Conservation (phyloP, 2,329 filamentous ascomycete species). For the Exophiala viscosa region DNA sequence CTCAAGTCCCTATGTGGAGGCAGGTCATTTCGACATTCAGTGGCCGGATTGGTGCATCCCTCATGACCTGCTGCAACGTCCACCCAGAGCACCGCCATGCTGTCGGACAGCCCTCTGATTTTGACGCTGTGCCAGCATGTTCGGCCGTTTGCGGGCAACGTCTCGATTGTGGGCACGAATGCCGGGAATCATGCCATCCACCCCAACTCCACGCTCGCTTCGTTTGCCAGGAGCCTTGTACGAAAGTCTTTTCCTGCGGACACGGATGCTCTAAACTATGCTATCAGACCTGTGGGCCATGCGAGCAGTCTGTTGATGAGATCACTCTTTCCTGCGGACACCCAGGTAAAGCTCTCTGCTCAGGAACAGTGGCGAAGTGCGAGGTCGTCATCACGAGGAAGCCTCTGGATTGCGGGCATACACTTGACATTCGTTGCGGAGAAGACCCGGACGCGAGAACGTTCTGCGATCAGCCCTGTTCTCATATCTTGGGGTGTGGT, state of each 20-base stretch:
- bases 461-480: constrained; percentile 18
- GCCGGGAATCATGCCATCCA: constrained; percentile 26
- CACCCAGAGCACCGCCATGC: constrained; percentile 22
- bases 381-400: constrained; percentile 9
- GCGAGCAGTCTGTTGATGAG: constrained; percentile 6
- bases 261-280: constrained; percentile 25
- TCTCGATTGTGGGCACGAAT: constrained; percentile 30
- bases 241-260: constrained; percentile 20
- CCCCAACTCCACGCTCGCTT: constrained; percentile 23
- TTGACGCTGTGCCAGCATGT: constrained; percentile 26
- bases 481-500: constrained; percentile 19
- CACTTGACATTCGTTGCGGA: constrained; percentile 18
- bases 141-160: constrained; percentile 21
- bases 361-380: constrained; percentile 20
- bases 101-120: constrained; percentile 28
- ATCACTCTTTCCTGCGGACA: constrained; percentile 26
- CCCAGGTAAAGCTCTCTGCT: constrained; percentile 19
- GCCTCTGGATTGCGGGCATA: constrained; percentile 24
- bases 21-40: constrained; percentile 28
- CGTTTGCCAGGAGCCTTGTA: constrained; percentile 23
- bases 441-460: constrained; percentile 5
- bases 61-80: constrained; percentile 28
- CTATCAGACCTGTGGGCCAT: constrained; percentile 25
- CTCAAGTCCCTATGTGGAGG: constrained; percentile 31
- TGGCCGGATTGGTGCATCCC: constrained; percentile 25